These are phyloP conservation scores for Carex parvula DNA, from an alignment of 176 grass and related monocot species.

Conservation along the genomic window DNA sequence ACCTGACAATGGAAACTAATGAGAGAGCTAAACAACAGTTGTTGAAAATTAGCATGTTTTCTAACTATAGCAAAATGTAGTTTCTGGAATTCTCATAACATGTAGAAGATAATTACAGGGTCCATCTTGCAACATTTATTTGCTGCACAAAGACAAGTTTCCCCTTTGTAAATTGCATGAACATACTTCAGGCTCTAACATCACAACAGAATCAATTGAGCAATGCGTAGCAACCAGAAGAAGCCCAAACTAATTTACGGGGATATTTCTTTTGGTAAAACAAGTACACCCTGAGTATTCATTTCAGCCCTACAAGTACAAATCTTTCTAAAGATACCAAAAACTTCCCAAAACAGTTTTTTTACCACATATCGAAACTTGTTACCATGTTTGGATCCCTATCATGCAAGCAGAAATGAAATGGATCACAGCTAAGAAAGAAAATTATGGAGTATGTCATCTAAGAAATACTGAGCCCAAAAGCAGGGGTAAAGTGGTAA, in stretches of 20 bases:
- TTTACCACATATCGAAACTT: not conserved
- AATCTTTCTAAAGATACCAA: not conserved
- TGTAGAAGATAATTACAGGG: not conserved
- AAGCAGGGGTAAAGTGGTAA: not conserved
- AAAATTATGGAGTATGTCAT: not conserved
- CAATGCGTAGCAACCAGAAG: not conserved
- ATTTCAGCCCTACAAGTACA: not conserved
- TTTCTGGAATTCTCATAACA: not conserved
- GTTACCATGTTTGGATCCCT: not conserved
- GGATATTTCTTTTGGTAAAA: not conserved
- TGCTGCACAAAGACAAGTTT: not conserved
- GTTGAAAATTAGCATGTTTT: conserved; percentile 13
- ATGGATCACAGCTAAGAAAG: not conserved
- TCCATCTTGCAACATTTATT: not conserved
- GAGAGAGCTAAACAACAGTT: not conserved
- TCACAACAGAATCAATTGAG: not conserved
- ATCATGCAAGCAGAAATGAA: not conserved
- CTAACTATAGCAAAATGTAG: not conserved
- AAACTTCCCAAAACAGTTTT: not conserved
- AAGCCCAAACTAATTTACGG: not conserved
- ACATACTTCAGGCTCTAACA: not conserved
- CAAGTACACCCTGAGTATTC: not conserved
- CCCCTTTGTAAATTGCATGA: not conserved
- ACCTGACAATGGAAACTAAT: conserved; percentile 37
- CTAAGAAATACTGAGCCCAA: not conserved